Evolutionary conservation across 116 monocot genomes (phyloP).

Genomic region (Papilionanthe hybrid): DNA sequence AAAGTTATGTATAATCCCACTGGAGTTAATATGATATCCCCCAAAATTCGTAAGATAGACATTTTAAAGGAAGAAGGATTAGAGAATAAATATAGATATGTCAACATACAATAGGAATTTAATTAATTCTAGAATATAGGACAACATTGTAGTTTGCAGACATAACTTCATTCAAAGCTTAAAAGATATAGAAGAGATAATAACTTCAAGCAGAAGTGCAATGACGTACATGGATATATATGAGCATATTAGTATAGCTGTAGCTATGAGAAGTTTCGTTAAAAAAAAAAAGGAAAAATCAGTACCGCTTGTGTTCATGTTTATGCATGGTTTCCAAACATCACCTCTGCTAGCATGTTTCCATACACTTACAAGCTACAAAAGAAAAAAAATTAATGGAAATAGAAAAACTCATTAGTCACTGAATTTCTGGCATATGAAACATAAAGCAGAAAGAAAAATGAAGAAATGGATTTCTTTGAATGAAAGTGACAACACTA

Average conservation of each 20-base stretch:
- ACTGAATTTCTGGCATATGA: background rate
- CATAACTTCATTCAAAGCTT: background rate
- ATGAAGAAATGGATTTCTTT: too few relatives aligned
- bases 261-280: background rate
- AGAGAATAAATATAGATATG: background rate
- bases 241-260: background rate
- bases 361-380: conserved; percentile 87
- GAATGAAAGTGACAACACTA: background rate
- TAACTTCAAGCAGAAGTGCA: background rate
- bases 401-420: background rate
- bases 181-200: background rate
- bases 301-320: conserved; percentile 49
- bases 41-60: background rate
- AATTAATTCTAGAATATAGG: background rate
- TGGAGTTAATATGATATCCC: background rate
- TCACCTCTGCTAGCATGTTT: conserved; percentile 74
- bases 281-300: too few relatives aligned
- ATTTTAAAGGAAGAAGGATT: background rate
- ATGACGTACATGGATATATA: background rate
- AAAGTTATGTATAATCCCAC: background rate
- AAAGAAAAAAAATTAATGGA: conserved; percentile 19
- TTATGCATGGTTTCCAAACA: conserved; percentile 82
- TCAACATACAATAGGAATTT: background rate
- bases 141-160: background rate
- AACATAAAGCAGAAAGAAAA: background rate